A percentile compares a stretch with the other conserved stretches of the same genome.
These are phyloP conservation scores for Morella rubra DNA, from an alignment of 306 rosid genomes.

Conservation along the genomic window DNA sequence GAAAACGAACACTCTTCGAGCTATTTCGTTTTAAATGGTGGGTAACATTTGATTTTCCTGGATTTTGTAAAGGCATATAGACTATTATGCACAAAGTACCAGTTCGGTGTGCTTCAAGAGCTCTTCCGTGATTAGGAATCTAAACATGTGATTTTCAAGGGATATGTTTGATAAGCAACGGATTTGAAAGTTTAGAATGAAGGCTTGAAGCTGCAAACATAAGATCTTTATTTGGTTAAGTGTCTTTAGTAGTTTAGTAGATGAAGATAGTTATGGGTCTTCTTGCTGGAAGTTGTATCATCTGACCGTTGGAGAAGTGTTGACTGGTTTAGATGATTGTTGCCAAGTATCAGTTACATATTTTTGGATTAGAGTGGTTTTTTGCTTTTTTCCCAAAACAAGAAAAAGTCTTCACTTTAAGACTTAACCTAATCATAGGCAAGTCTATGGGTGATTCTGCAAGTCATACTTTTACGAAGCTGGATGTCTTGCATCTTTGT, in stretches of 20 bases:
- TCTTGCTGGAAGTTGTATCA: neutral
- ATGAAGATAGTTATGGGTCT: neutral
- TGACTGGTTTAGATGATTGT: neutral
- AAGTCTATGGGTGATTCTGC: neutral
- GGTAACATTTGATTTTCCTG: neutral
- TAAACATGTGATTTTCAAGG: neutral
- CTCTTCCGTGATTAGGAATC: neutral
- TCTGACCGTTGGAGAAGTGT: neutral
- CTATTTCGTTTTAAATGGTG: neutral
- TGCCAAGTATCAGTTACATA: neutral
- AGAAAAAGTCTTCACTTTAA: neutral
- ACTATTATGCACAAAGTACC: neutral
- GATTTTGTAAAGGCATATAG: neutral
- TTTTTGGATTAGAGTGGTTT: neutral
- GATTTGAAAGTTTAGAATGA: neutral
- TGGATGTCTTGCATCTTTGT: neutral
- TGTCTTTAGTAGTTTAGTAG: neutral
- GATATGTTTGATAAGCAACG: neutral
- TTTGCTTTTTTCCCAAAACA: neutral
- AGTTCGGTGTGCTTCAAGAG: neutral
- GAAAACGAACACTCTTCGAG: neutral
- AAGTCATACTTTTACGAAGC: neutral
- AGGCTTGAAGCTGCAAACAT: neutral
- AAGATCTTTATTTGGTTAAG: neutral
- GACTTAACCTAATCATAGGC: neutral